These are phyloP conservation scores for Mercurialis annua DNA, from an alignment of 345 rosid species.

Conservation along the genomic window DNA sequence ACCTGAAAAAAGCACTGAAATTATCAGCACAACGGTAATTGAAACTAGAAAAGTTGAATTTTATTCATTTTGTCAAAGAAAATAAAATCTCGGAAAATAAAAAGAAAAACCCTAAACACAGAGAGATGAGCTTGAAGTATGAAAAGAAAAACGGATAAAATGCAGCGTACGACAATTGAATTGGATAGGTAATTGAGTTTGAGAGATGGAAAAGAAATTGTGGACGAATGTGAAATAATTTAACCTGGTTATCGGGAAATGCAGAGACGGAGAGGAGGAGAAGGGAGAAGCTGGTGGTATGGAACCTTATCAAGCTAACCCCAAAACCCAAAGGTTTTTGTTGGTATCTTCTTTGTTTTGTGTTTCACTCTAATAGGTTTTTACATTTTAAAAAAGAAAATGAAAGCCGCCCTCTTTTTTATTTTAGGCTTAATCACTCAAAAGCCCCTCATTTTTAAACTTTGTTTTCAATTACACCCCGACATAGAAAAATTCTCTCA, in stretches of 20 bases:
- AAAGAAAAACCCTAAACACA: constrained; percentile 25
- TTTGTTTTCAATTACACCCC: no score
- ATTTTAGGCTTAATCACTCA: no score
- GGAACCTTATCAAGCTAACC: constrained; percentile 19
- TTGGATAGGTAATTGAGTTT: no score
- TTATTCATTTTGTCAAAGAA: neutral
- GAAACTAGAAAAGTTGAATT: neutral
- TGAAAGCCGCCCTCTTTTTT: no score
- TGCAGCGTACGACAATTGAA: no score
- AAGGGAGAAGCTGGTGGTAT: neutral
- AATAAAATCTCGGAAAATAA: neutral
- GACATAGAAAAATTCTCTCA: no score
- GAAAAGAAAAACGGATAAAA: no score
- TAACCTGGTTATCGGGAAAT: neutral
- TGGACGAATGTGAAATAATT: neutral
- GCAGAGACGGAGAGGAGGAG: neutral
- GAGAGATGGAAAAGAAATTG: neutral
- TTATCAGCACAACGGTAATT: neutral
- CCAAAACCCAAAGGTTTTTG: neutral
- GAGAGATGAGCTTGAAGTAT: no score
- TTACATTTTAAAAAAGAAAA: no score
- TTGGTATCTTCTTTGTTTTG: neutral
- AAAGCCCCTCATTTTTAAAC: no score
- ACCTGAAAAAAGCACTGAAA: constrained; percentile 4
- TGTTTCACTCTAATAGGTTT: neutral